Conservation (phyloP, 805 yeast species). For the Cyberlindnera maritima region DNA sequence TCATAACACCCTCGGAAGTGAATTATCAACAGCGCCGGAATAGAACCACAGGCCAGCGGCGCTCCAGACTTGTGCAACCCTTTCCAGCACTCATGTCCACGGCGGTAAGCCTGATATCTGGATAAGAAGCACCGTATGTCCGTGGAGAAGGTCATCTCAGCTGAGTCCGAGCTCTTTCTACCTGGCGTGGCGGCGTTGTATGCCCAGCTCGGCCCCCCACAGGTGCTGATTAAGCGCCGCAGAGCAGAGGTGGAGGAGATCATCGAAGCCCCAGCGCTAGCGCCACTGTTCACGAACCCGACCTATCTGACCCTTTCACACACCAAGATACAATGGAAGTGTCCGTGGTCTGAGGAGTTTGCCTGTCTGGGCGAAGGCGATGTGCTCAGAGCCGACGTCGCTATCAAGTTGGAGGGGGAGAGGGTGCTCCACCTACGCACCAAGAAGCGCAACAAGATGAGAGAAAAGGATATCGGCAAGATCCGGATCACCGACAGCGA, state of each 20-base stretch:
- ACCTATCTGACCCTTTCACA: slow-evolving; percentile 7
- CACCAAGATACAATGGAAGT: neutral
- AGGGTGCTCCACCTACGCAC: slow-evolving; percentile 4
- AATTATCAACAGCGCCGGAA: neutral
- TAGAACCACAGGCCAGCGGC: no score
- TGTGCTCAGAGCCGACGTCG: slow-evolving; percentile 4
- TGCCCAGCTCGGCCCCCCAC: slow-evolving; percentile 1
- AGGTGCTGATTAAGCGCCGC: slow-evolving; percentile 1
- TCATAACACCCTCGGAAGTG: neutral
- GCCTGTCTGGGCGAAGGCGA: neutral
- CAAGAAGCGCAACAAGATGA: slow-evolving; percentile 14
- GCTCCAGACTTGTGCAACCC: no score
- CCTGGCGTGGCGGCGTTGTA: neutral
- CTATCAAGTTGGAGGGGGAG: slow-evolving; percentile 1
- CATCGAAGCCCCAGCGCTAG: neutral
- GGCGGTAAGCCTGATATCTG: no score
- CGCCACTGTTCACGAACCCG: neutral
- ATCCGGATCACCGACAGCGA: neutral
- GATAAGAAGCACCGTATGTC: neutral
- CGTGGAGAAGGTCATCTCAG: neutral
- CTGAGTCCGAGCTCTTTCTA: neutral
- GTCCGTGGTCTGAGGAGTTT: neutral
- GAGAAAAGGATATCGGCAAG: slow-evolving; percentile 5
- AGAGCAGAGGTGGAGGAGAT: neutral
- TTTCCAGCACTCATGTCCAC: no score